Percentiles rank a stretch among this genome's conserved stretches.
These are phyloP conservation scores for Didymella arachidicola DNA, from an alignment of 2,329 filamentous ascomycete genomes.

Conservation along the genomic window DNA sequence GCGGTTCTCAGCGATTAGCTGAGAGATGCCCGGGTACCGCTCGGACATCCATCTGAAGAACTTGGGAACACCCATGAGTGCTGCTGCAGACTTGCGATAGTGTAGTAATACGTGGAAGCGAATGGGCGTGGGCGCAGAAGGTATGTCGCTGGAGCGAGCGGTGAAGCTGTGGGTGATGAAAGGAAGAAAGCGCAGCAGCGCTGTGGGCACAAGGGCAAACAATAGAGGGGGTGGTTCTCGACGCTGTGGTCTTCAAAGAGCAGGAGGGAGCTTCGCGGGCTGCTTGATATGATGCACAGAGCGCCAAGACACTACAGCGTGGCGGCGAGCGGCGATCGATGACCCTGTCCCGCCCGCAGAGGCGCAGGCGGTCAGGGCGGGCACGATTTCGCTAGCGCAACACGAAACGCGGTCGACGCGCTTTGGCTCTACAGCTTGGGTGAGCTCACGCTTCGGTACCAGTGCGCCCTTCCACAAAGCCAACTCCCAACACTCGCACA, in stretches of 20 bases:
- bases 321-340: conserved; percentile 19
- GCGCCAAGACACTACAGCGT: conserved; percentile 16
- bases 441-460: conserved; percentile 1
- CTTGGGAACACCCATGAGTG: conserved; percentile 76
- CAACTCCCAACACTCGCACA: background rate
- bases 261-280: conserved; percentile 20
- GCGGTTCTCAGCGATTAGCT: conserved; percentile 97
- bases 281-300: conserved; percentile 29
- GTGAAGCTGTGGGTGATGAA: conserved; percentile 17
- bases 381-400: conserved; percentile 5
- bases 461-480: background rate
- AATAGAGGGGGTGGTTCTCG: conserved; percentile 43
- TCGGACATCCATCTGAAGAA: conserved; percentile 99
- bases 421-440: conserved; percentile 5
- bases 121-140: conserved; percentile 12
- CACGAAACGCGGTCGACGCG: conserved; percentile 16
- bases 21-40: conserved; percentile 97
- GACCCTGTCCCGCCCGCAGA: conserved; percentile 4
- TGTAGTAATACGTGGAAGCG: conserved; percentile 20
- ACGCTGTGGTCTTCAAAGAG: conserved; percentile 53
- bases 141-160: conserved; percentile 19
- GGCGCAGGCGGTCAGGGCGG: conserved; percentile 9
- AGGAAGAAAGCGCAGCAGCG: conserved; percentile 37
- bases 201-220: conserved; percentile 26
- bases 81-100: conserved; percentile 31